Base-by-base conservation (phyloP, 768 basidiomycete genomes). In the Auricularia sp. region DNA sequence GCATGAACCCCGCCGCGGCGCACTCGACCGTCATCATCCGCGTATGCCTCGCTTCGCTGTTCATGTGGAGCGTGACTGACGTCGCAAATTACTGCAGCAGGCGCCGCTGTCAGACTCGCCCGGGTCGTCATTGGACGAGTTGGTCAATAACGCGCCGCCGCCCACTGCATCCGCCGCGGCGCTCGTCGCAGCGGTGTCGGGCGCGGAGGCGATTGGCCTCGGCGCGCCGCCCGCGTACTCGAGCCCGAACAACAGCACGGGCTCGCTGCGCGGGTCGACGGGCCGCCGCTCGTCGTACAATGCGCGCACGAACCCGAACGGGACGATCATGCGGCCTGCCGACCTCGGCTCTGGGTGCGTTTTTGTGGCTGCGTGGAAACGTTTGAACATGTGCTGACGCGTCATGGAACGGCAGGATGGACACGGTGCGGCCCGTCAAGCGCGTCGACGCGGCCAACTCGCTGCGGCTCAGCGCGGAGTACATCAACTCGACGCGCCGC, bases 391-490 rank as follows among this genome's bases (percentile, higher is more conserved):
- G 18, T 36, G 51, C 43, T 34, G 53, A 11, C 29, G 47, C 33
- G 29, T 59, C 44, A 14, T 53, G 42, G 29, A 16, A 14, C 12
- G 8, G 43, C 61, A 75, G 73, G 4, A 80, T 90, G 56, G 91
- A 91, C 70, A 98, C 95, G 1, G 92, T 98, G 70, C 83, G 93
- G 62, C 94, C 95, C 0, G 86, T 96, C 66, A 96, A 95, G 82
- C 92, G 91, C 70, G 87, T 96, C 36, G 93, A 97, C 72, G 81
- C 87, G 3, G 79, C 81, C 11, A 85, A 87, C 3, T 93, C 92
- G 3, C 76, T 93, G 14, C 79, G 87, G 66, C 73, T 90, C 21
- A 93, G 92, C 0, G 81, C 85, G 10, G 93, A 91, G 69, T 94
- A 84, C 71, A 86, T 93, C 35, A 93, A 92, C 10, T 90, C 80